Evolutionary conservation across 75 land plant species (phyloP).

Genomic region (Selaginella moellendorffii): DNA sequence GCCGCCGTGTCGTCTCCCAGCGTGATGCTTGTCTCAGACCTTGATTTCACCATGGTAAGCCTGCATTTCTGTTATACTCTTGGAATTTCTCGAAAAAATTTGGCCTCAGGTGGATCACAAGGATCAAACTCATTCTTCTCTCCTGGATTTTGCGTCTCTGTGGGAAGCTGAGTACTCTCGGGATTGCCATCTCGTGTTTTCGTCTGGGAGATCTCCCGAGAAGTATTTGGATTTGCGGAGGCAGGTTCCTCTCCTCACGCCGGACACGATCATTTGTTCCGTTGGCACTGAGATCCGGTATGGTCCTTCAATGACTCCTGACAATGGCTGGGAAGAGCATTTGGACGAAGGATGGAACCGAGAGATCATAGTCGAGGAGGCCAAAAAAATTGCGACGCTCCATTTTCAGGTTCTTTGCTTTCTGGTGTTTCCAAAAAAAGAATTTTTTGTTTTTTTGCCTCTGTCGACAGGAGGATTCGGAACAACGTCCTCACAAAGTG

Average conservation of each 20-base stretch:
- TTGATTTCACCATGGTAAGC: conserved; percentile 33
- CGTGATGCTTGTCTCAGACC: conserved; percentile 35
- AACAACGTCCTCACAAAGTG: conserved; percentile 31
- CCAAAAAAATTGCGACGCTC: conserved; percentile 17
- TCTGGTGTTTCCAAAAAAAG: background rate
- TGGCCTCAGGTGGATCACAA: conserved; percentile 33
- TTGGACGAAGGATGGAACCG: conserved; percentile 32
- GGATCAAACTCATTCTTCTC: conserved; percentile 21
- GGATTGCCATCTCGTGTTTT: conserved; percentile 25
- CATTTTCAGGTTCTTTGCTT: conserved; percentile 23
- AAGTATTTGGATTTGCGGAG: conserved; percentile 22
- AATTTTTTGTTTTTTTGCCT: conserved; percentile 1
- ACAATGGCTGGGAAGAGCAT: conserved; percentile 20
- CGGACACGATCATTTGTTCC: conserved; percentile 26
- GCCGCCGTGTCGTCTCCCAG: background rate
- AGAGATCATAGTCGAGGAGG: conserved; percentile 28
- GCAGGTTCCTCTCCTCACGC: conserved; percentile 29
- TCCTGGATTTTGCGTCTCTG: conserved; percentile 29
- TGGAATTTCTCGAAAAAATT: background rate
- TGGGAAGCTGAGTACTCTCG: conserved; percentile 35
- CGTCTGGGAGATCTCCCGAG: conserved; percentile 30
- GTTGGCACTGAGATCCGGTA: conserved; percentile 40
- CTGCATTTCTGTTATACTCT: background rate
- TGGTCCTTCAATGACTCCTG: conserved; percentile 25
- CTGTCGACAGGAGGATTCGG: conserved; percentile 22